Evolutionary conservation across 768 basidiomycete species (phyloP).

Genomic region (Auricularia auricula-judae): DNA sequence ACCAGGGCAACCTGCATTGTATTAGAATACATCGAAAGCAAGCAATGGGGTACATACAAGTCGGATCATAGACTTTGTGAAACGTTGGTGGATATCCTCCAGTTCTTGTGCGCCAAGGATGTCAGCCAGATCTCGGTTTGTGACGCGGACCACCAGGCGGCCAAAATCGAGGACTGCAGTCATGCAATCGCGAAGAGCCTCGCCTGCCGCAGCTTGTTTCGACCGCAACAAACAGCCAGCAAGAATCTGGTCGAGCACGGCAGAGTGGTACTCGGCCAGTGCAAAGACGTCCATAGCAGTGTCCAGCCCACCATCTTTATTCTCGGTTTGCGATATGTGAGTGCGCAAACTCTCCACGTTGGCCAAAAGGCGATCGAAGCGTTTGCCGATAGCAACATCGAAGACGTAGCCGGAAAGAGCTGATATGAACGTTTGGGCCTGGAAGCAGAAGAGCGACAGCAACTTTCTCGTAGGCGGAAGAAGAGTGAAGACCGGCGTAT

Average conservation of each 20-base stretch:
- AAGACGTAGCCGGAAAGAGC: conserved; percentile 62
- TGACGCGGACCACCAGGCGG: conserved; percentile 50
- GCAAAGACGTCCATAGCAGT: conserved; percentile 63
- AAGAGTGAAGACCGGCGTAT: conserved; percentile 45
- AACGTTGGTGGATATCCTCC: conserved; percentile 41
- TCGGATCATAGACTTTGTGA: conserved; percentile 41
- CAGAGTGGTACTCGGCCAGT: conserved; percentile 55
- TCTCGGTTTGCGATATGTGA: not conserved
- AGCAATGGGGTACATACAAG: conserved; percentile 30
- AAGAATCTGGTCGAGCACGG: conserved; percentile 61
- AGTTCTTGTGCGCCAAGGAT: conserved; percentile 50
- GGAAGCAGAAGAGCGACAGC: conserved; percentile 62
- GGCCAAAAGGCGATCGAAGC: conserved; percentile 59
- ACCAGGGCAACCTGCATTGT: not conserved
- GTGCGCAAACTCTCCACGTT: conserved; percentile 20
- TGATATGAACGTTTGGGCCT: conserved; percentile 57
- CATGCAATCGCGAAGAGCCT: conserved; percentile 49
- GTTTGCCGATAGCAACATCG: conserved; percentile 70
- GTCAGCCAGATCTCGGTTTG: conserved; percentile 43
- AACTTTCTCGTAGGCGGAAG: conserved; percentile 38
- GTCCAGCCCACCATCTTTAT: conserved; percentile 8
- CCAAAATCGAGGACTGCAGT: conserved; percentile 59
- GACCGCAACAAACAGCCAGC: conserved; percentile 64
- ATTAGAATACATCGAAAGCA: conserved; percentile 6
- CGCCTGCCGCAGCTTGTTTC: conserved; percentile 52